Base-by-base conservation (phyloP, 2,329 filamentous ascomycete genomes). In the Alternaria postmessia region DNA sequence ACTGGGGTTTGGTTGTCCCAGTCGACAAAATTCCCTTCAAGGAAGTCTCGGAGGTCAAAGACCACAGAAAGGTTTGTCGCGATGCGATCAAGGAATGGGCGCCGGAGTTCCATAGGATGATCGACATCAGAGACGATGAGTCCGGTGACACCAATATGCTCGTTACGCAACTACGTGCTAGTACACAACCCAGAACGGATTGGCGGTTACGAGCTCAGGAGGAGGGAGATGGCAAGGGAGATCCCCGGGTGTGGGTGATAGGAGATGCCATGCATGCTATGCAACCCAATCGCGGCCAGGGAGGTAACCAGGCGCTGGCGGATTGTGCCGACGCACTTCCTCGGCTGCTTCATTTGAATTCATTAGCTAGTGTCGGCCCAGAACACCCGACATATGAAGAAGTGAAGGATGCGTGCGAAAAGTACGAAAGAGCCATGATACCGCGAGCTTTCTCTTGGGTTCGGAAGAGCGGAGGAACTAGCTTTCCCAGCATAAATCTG, bases 281-380 rank as follows among this genome's bases (percentile, higher is more conserved):
- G 49, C 49, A 52, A 22, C 49, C 49, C 11, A 52, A 52, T 28
- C 49, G 49, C n/a, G 49, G 49, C 20, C 49, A 52, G 42, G 49
- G 49, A 36, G 49, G 49, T 28, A 52, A 52, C 28, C 49, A 52
- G 24, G 49, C 49, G 12, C 9, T 52, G 12, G 30, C 32, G 3
- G 49, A 52, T 28, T 39, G 34, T 18, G 49, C 36, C 16, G 49
- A 52, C 34, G 28, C 41, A 16, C 36, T 52, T 28, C 49, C 49
- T 28, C 34, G 26, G n/a, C 26, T 52, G 14, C 49, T 52, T 30
- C 43, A 47, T 30, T 22, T 47, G 20, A 47, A 47, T 22, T 36
- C 16, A n/a, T 12, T 36, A 16, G 34, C 34, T 3, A 36, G 14
- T 12, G 6, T 16, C 16, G 16, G 34, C 12, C 34, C 34, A 16